A percentile compares a stretch with the other conserved stretches of the same genome.
Evolutionary conservation across 2,329 filamentous ascomycete species (phyloP).

Genomic region (Claviceps sp.): DNA sequence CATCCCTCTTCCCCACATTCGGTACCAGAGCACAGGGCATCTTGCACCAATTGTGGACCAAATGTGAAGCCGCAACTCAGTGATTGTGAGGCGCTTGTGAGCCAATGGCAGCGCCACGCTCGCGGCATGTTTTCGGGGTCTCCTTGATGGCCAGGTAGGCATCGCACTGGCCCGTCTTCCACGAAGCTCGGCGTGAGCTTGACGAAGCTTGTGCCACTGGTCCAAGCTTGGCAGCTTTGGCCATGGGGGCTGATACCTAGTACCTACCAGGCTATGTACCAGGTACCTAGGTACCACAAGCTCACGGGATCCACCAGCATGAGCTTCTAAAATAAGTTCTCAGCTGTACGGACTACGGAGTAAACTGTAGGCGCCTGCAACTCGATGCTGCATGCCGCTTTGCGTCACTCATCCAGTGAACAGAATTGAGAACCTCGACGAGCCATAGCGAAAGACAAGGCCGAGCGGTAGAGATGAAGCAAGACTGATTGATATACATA

Average conservation of each 20-base stretch:
- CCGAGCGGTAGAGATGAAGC: too few relatives aligned
- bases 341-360: background rate
- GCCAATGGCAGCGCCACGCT: background rate
- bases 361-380: background rate
- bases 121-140: background rate
- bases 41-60: too few relatives aligned
- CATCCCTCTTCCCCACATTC: background rate
- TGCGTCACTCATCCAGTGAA: too few relatives aligned
- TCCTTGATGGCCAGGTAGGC: background rate
- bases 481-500: too few relatives aligned
- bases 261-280: too few relatives aligned
- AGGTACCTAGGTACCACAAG: background rate
- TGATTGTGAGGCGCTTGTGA: background rate
- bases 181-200: background rate
- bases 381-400: too few relatives aligned
- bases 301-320: background rate
- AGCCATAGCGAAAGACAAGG: too few relatives aligned
- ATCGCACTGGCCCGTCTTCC: background rate
- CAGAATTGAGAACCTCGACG: too few relatives aligned
- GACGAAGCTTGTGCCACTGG: background rate
- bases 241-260: background rate
- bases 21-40: too few relatives aligned
- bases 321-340: background rate
- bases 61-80: too few relatives aligned
- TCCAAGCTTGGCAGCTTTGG: background rate